Conservation (phyloP, 1,139 yeast species). For the Geotrichum cucujoidarum region DNA sequence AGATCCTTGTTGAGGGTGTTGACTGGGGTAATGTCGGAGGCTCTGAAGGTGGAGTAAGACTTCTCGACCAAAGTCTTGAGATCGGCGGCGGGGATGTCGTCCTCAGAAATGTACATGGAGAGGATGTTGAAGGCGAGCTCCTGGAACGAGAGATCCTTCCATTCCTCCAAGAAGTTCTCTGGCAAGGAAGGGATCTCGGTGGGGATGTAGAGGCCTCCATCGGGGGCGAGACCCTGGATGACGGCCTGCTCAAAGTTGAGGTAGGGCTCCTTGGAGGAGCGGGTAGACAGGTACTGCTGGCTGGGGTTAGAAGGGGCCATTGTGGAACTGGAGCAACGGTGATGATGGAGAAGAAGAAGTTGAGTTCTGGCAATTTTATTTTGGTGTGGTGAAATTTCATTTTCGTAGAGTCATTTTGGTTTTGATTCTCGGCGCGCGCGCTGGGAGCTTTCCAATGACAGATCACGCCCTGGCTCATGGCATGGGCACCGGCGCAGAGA, state of each 20-base stretch:
- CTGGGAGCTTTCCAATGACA: too few species aligned
- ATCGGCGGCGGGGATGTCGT: slow-evolving; percentile 70
- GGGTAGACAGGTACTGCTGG: slow-evolving; percentile 72
- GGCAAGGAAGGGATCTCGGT: slow-evolving; percentile 70
- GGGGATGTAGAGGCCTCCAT: slow-evolving; percentile 94
- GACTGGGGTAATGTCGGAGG: slow-evolving; percentile 81
- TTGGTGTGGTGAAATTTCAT: not conserved
- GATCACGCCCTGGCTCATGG: too few species aligned
- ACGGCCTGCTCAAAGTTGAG: slow-evolving; percentile 87
- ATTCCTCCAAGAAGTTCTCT: slow-evolving; percentile 51
- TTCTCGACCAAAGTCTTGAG: slow-evolving; percentile 55
- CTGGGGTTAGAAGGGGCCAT: slow-evolving; percentile 17
- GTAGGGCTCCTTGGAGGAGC: slow-evolving; percentile 53
- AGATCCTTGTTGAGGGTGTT: slow-evolving; percentile 52
- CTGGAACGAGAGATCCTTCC: slow-evolving; percentile 74
- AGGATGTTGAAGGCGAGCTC: slow-evolving; percentile 83
- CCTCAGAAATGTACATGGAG: slow-evolving; percentile 63
- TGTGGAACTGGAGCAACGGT: not conserved
- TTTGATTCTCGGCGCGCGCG: too few species aligned
- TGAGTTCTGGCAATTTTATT: not conserved
- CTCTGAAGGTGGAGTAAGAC: slow-evolving; percentile 87
- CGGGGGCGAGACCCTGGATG: slow-evolving; percentile 89
- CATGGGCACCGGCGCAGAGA: too few species aligned
- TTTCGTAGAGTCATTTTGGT: too few species aligned
- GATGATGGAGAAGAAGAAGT: not conserved